A percentile compares a stretch with the other conserved stretches of the same genome.
phyloP scores from a whole-genome alignment of 768 basidiomycete species.

The Naganishia onofrii region DNA sequence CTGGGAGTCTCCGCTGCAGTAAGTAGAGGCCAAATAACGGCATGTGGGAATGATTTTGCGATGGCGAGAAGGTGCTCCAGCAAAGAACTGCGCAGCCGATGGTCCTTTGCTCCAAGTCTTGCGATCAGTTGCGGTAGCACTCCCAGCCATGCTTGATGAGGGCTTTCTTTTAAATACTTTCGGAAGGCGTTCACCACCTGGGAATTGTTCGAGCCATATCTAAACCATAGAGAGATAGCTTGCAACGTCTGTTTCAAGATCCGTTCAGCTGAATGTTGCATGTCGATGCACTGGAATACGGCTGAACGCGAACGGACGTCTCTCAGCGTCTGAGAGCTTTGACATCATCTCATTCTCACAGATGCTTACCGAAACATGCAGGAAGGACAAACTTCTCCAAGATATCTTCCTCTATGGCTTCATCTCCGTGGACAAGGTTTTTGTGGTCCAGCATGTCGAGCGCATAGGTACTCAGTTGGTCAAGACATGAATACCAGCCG shows the following conservation, averaged over 20 bases:
- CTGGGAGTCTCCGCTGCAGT: constrained; percentile 48
- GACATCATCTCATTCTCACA: background rate
- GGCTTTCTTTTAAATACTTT: constrained; percentile 39
- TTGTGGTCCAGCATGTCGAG: constrained; percentile 43
- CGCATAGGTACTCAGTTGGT: constrained; percentile 14
- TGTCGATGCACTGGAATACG: constrained; percentile 43
- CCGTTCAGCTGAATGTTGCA: constrained; percentile 42
- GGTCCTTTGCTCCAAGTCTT: constrained; percentile 44
- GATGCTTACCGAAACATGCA: constrained; percentile 42
- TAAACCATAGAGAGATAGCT: constrained; percentile 50
- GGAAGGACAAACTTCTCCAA: too few relatives aligned
- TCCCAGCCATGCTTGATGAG: constrained; percentile 40
- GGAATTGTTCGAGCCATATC: constrained; percentile 44
- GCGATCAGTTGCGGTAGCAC: constrained; percentile 52
- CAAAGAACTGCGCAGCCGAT: constrained; percentile 39
- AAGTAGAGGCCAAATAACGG: constrained; percentile 50
- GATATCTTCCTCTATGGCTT: constrained; percentile 30
- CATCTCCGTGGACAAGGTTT: constrained; percentile 31
- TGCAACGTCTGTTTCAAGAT: constrained; percentile 48
- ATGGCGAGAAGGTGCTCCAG: constrained; percentile 46
- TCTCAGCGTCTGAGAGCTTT: too few relatives aligned
- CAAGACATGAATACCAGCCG: constrained; percentile 36
- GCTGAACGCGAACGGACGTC: constrained; percentile 19
- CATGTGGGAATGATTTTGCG: constrained; percentile 45
- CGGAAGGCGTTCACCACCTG: constrained; percentile 43